Conservation (phyloP, 1,139 yeast genomes). For the Meyerozyma carpophila region DNA sequence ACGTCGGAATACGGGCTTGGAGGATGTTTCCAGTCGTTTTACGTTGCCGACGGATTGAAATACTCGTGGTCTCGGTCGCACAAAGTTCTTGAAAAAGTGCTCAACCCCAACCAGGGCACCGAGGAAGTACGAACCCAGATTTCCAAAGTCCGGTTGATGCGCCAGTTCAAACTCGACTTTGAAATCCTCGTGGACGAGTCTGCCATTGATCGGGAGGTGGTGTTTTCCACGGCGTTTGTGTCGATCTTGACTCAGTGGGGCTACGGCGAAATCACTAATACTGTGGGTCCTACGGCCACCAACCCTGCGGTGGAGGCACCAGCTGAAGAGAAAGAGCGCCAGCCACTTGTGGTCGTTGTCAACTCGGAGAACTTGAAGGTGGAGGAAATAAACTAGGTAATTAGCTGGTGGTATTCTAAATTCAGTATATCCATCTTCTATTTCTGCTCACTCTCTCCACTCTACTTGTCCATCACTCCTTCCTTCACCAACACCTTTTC, state of each 20-base stretch:
- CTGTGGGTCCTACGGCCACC: conserved; percentile 46
- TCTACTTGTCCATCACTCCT: conserved; percentile 33
- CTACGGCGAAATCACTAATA: conserved; percentile 45
- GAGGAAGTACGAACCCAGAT: conserved; percentile 51
- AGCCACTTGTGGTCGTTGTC: conserved; percentile 12
- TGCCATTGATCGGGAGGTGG: conserved; percentile 43
- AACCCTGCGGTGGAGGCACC: conserved; percentile 6
- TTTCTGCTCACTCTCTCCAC: not conserved
- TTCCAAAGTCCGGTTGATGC: conserved; percentile 51
- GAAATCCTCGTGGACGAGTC: conserved; percentile 49
- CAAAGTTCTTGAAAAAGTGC: conserved; percentile 44
- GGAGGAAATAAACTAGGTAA: not conserved
- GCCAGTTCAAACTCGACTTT: conserved; percentile 56
- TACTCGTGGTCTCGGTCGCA: conserved; percentile 53
- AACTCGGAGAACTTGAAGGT: not conserved
- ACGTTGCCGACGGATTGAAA: conserved; percentile 46
- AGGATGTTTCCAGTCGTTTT: conserved; percentile 39
- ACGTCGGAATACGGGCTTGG: conserved; percentile 25
- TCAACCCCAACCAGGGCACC: conserved; percentile 49
- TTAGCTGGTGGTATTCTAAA: not conserved
- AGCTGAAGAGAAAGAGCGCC: conserved; percentile 1
- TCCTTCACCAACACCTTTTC: conserved; percentile 43
- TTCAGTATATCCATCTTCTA: too few relatives aligned
- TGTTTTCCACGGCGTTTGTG: conserved; percentile 52
- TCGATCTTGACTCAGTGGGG: conserved; percentile 67